Conservation (phyloP, 2,329 filamentous ascomycete genomes). For the Thielaviopsis populi region DNA sequence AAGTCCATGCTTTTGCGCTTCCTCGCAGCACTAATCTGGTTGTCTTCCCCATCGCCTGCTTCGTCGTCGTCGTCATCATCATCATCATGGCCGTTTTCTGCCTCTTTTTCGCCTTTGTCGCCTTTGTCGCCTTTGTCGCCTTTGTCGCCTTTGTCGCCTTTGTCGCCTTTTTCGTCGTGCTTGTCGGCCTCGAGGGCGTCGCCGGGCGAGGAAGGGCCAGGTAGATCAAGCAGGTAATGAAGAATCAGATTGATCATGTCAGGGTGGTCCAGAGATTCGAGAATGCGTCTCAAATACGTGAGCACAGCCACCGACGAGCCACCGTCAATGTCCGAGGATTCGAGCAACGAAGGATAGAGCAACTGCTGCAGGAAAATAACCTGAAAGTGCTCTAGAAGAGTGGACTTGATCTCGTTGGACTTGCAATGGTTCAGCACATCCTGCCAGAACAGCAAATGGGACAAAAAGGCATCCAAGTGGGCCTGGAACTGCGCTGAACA, state of each 20-base stretch:
- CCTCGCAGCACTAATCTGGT: constrained; percentile 51
- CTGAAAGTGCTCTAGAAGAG: constrained; percentile 89
- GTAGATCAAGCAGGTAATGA: constrained; percentile 72
- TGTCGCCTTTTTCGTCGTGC: background rate
- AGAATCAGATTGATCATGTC: constrained; percentile 91
- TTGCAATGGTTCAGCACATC: constrained; percentile 92
- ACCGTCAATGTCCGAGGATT: constrained; percentile 93
- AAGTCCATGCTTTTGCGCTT: constrained; percentile 83
- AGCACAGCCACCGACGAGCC: constrained; percentile 92
- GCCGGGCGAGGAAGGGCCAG: constrained; percentile 35
- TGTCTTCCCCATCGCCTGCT: constrained; percentile 20
- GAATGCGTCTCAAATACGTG: constrained; percentile 78
- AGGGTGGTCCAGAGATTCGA: constrained; percentile 82
- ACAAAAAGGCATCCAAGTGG: constrained; percentile 87
- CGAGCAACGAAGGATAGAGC: constrained; percentile 86
- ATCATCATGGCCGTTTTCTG: too few species aligned
- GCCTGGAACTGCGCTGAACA: constrained; percentile 61
- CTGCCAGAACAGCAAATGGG: constrained; percentile 94
- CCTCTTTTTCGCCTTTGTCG: constrained; percentile 5
- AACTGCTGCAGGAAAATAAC: constrained; percentile 91
- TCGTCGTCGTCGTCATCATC: background rate
- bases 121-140: constrained; percentile 17
- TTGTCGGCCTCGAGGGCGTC: background rate
- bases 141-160: constrained; percentile 30
- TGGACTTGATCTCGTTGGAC: constrained; percentile 82